These are phyloP conservation scores for Phlebiopsis gigantea DNA, from an alignment of 768 basidiomycete species.

Conservation along the genomic window DNA sequence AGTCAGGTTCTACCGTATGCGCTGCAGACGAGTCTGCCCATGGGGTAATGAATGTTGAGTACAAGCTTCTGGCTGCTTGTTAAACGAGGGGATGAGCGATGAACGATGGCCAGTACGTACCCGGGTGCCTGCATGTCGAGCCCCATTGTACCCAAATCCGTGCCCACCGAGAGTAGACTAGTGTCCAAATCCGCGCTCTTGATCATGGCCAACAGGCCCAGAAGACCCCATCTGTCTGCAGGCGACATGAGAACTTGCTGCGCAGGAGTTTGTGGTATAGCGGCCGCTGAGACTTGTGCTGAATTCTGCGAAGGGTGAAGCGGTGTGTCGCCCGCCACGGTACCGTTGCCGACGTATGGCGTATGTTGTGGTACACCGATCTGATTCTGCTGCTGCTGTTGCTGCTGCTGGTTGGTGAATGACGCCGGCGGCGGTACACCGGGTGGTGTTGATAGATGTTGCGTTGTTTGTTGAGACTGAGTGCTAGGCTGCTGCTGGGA, in stretches of 20 bases:
- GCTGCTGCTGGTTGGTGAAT: conserved; percentile 31
- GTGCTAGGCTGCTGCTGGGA: conserved; percentile 3
- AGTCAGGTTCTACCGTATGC: conserved; percentile 86
- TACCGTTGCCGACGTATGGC: conserved; percentile 26
- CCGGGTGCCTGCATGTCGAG: conserved; percentile 82
- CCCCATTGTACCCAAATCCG: conserved; percentile 88
- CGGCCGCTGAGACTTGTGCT: conserved; percentile 37
- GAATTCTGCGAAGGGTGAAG: conserved; percentile 28
- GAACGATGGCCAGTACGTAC: conserved; percentile 42
- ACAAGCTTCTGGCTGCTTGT: conserved; percentile 65
- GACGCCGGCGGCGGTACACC: conserved; percentile 38
- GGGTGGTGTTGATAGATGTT: conserved; percentile 51
- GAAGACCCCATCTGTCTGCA: conserved; percentile 91
- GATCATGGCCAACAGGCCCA: conserved; percentile 82
- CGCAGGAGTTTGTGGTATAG: conserved; percentile 75
- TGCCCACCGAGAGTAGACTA: conserved; percentile 79
- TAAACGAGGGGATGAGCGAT: not conserved
- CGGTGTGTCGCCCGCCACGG: conserved; percentile 24
- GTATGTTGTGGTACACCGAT: conserved; percentile 23
- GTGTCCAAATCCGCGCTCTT: conserved; percentile 83
- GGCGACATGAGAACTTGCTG: conserved; percentile 91
- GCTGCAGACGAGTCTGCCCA: conserved; percentile 91
- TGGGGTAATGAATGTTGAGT: conserved; percentile 92
- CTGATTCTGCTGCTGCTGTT: conserved; percentile 22
- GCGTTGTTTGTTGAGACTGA: conserved; percentile 23